phyloP scores from a whole-genome alignment of 306 rosid genomes.

The Corylus heterophylla region DNA sequence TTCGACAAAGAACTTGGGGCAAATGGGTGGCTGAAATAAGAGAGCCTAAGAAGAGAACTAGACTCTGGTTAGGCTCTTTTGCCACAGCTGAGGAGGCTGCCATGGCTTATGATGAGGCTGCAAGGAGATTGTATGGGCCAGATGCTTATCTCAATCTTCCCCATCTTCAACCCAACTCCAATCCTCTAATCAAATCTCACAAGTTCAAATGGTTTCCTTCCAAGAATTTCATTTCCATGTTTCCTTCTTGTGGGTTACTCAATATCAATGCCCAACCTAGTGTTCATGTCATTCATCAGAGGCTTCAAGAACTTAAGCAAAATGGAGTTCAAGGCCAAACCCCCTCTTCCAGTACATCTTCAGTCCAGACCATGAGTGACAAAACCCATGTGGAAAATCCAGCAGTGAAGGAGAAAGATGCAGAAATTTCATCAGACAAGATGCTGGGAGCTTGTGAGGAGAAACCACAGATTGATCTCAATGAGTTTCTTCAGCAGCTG shows the following conservation, averaged over 20 bases:
- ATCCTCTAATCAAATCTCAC: slow-evolving; percentile 42
- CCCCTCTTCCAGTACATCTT: slow-evolving; percentile 44
- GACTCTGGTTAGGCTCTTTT: slow-evolving; percentile 95
- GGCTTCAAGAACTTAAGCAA: slow-evolving; percentile 77
- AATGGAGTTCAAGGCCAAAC: slow-evolving; percentile 42
- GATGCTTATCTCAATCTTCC: slow-evolving; percentile 97
- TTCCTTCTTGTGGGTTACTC: slow-evolving; percentile 75
- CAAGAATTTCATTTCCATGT: slow-evolving; percentile 82
- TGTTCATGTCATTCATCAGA: slow-evolving; percentile 91
- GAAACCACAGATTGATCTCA: slow-evolving; percentile 95
- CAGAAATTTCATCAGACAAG: slow-evolving; percentile 32
- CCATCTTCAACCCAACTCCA: slow-evolving; percentile 54
- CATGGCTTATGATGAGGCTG: slow-evolving; percentile 96
- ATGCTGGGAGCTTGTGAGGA: slow-evolving; percentile 45
- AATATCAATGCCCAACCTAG: slow-evolving; percentile 91
- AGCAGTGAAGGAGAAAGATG: slow-evolving; percentile 30
- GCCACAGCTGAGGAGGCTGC: slow-evolving; percentile 98
- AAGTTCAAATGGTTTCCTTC: slow-evolving; percentile 93
- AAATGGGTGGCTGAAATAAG: slow-evolving; percentile 99
- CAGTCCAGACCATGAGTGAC: slow-evolving; percentile 24
- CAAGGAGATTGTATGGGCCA: slow-evolving; percentile 86
- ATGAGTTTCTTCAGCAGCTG: slow-evolving; percentile 94
- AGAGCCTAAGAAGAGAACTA: slow-evolving; percentile 93
- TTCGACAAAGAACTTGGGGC: slow-evolving; percentile 95
- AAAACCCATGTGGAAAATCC: slow-evolving; percentile 25